Evolutionary conservation across 2,329 filamentous ascomycete species (phyloP).

Genomic region (Nannizziopsis barbatae): DNA sequence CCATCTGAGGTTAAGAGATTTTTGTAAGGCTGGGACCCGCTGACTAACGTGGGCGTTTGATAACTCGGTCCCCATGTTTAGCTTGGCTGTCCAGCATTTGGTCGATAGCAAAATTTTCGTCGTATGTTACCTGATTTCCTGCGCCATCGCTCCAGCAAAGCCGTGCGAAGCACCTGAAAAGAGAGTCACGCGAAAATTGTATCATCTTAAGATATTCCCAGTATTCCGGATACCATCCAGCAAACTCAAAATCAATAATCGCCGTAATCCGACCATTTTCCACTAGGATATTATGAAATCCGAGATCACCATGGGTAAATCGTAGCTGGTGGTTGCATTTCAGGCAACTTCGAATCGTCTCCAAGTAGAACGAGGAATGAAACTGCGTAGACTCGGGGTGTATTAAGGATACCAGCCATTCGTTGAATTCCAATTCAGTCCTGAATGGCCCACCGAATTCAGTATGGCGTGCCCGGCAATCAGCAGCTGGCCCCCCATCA

Average conservation of each 20-base stretch:
- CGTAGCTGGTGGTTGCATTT: slow-evolving; percentile 16
- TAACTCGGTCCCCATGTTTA: slow-evolving; percentile 12
- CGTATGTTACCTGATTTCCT: slow-evolving; percentile 11
- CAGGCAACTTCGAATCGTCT: slow-evolving; percentile 8
- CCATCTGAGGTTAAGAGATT: no score
- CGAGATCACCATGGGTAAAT: slow-evolving; percentile 24
- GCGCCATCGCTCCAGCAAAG: slow-evolving; percentile 12
- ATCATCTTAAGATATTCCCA: slow-evolving; percentile 27
- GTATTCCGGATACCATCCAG: slow-evolving; percentile 31
- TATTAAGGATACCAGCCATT: slow-evolving; percentile 17
- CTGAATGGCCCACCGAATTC: slow-evolving; percentile 20
- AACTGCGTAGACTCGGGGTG: slow-evolving; percentile 15
- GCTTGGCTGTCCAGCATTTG: slow-evolving; percentile 13
- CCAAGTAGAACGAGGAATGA: slow-evolving; percentile 11
- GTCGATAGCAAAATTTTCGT: slow-evolving; percentile 11
- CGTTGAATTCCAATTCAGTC: slow-evolving; percentile 20
- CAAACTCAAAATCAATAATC: slow-evolving; percentile 31
- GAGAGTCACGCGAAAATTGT: slow-evolving; percentile 13
- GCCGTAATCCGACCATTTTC: slow-evolving; percentile 9
- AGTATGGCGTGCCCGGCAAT: slow-evolving; percentile 16
- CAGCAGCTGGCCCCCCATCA: slow-evolving; percentile 18
- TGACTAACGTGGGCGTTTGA: slow-evolving; percentile 14
- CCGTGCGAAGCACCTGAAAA: slow-evolving; percentile 13
- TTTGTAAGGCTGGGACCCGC: no score
- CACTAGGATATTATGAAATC: slow-evolving; percentile 23